Base-by-base conservation (phyloP, 164 flowering plant species). In the Aristolochia californica region DNA sequence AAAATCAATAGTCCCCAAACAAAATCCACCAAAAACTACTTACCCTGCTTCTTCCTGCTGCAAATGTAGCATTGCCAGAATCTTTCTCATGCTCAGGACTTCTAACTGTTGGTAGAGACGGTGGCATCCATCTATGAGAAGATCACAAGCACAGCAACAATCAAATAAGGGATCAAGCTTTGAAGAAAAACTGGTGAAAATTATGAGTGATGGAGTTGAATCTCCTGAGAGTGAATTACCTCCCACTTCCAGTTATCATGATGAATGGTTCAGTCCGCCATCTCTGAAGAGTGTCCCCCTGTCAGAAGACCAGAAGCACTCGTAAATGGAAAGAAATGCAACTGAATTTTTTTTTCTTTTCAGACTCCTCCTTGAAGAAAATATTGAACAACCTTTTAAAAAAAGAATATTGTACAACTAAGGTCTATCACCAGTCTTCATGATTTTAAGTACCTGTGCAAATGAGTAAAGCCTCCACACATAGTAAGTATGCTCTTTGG, bases 401-500 rank as follows among this genome's bases (percentile, higher is more conserved):
- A 4, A 4, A 17, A 47, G n/a, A n/a, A n/a, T n/a, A n/a, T n/a
- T n/a, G n/a, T n/a, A n/a, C n/a, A n/a, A 2, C 8, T 17, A 17
- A 4, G 22, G 22, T 47, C 0, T 20, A 47, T 20, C 15, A 47
- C 18, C 18, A 47, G 5, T 47, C 50, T 20, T 1, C 5, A 47
- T 47, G 18, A 17, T 47, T 47, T 47, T 1, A n/a, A n/a, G n/a
- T 68, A 94, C 97, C 96, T 94, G 99, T 68, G 99, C 96, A 77
- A 94, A 94, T n/a, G 99, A 90, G 72, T 90, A 94, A 21, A 94
- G 82, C 75, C 99, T 84, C 99, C 99, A 94, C 26, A 94, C 91
- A 69, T 94, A 94, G 75, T 94, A 94, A 2, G 95, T 90, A 63
- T 94, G 99, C 62, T 94, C 99, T 77, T 88, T 90, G 3, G 97